Percentiles rank a stretch among this genome's conserved stretches.
Evolutionary conservation across 108 stramenopile genomes (phyloP).

Genomic region (Nitzschia sp.): DNA sequence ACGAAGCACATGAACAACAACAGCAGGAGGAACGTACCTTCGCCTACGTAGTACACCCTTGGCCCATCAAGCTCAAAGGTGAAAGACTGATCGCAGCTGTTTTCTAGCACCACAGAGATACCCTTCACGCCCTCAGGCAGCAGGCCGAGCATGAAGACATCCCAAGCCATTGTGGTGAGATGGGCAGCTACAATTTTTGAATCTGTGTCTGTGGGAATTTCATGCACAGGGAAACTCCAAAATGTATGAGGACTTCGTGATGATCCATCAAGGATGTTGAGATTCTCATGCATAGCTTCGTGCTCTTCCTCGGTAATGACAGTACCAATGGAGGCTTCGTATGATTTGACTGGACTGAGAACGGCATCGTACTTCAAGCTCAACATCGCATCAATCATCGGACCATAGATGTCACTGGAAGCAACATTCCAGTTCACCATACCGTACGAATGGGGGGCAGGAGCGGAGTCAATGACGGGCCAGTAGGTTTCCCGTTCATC

Average conservation of each 20-base stretch:
- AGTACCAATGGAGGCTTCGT: neutral
- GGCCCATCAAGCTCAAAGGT: slow-evolving; percentile 11
- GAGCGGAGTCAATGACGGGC: slow-evolving; percentile 6
- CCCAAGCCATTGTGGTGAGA: slow-evolving; percentile 9
- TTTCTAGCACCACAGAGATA: neutral
- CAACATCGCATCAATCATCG: neutral
- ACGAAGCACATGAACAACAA: no score
- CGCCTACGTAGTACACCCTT: neutral
- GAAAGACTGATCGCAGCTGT: slow-evolving; percentile 13
- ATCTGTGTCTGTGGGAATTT: neutral
- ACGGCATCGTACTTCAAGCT: neutral
- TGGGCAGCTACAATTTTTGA: neutral
- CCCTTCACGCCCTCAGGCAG: slow-evolving; percentile 8
- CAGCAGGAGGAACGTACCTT: no score
- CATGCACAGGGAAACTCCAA: neutral
- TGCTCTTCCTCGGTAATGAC: slow-evolving; percentile 12
- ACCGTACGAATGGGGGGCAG: neutral
- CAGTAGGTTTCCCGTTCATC: slow-evolving; percentile 2
- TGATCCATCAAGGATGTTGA: neutral
- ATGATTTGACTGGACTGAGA: neutral
- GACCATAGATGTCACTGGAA: neutral
- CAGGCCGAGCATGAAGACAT: neutral
- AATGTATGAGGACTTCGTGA: slow-evolving; percentile 1
- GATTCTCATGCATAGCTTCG: neutral
- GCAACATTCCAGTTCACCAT: slow-evolving; percentile 10